Evolutionary conservation across 2,329 filamentous ascomycete genomes (phyloP).

Genomic region (Exophiala dermatitidis): DNA sequence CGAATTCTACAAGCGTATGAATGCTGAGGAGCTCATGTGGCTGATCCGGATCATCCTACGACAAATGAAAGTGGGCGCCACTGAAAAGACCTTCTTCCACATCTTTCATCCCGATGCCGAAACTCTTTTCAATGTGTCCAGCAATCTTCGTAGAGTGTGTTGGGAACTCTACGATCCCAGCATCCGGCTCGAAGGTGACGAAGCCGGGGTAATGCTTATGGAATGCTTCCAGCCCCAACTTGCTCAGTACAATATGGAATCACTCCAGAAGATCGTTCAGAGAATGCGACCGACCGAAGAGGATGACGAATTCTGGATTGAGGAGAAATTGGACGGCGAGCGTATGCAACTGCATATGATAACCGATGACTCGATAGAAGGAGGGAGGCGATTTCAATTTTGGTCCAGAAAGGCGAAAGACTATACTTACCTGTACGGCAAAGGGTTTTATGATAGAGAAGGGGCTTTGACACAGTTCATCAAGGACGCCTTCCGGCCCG

Average conservation of each 20-base stretch:
- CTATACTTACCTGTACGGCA: conserved; percentile 89
- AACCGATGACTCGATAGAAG: conserved; percentile 58
- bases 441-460: conserved; percentile 63
- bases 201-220: conserved; percentile 73
- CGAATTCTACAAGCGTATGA: conserved; percentile 84
- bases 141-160: conserved; percentile 80
- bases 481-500: conserved; percentile 64
- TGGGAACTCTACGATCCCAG: conserved; percentile 80
- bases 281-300: conserved; percentile 60
- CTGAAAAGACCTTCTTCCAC: conserved; percentile 80
- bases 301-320: conserved; percentile 83
- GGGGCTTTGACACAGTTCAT: conserved; percentile 75
- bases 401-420: conserved; percentile 97
- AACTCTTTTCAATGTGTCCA: conserved; percentile 79
- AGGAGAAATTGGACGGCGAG: conserved; percentile 95
- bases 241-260: conserved; percentile 63
- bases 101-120: conserved; percentile 75
- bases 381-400: conserved; percentile 70
- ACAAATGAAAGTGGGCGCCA: conserved; percentile 67
- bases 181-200: conserved; percentile 65
- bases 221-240: conserved; percentile 95
- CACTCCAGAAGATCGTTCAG: conserved; percentile 49
- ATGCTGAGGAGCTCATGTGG: conserved; percentile 88
- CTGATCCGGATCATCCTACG: conserved; percentile 86
- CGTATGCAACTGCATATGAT: conserved; percentile 94